A percentile compares a stretch with the other conserved stretches of the same genome.
Evolutionary conservation across 768 basidiomycete species (phyloP).

Genomic region (Astraeus odoratus): DNA sequence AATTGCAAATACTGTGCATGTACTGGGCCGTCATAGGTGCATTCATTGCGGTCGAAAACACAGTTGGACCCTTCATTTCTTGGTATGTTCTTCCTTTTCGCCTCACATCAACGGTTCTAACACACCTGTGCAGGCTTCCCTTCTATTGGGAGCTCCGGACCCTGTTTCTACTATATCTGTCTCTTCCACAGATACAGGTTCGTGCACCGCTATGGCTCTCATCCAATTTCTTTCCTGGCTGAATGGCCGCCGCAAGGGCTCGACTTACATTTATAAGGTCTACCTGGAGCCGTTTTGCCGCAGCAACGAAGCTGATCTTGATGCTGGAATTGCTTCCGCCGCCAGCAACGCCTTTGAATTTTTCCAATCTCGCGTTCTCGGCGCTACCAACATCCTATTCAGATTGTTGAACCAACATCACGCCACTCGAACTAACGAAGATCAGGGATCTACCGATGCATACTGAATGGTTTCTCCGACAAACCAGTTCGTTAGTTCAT

Average conservation of each 20-base stretch:
- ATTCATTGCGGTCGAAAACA: slow-evolving; percentile 56
- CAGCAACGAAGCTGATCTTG: slow-evolving; percentile 53
- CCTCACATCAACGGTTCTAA: slow-evolving; percentile 11
- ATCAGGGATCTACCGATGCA: slow-evolving; percentile 9
- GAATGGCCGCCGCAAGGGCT: slow-evolving; percentile 41
- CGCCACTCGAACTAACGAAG: slow-evolving; percentile 18
- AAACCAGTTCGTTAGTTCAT: not conserved
- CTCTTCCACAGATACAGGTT: slow-evolving; percentile 67
- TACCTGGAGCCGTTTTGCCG: slow-evolving; percentile 57
- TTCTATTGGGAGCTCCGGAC: slow-evolving; percentile 74
- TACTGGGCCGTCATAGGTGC: slow-evolving; percentile 62
- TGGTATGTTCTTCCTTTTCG: slow-evolving; percentile 38
- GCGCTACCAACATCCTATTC: slow-evolving; percentile 43
- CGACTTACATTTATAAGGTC: slow-evolving; percentile 54
- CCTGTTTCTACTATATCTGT: slow-evolving; percentile 57
- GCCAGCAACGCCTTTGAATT: slow-evolving; percentile 52
- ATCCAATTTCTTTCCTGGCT: not conserved
- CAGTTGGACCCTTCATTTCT: slow-evolving; percentile 56
- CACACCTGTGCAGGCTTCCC: slow-evolving; percentile 46
- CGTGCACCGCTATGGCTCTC: no score
- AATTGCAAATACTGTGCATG: slow-evolving; percentile 49
- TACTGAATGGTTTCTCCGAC: not conserved
- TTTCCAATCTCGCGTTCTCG: slow-evolving; percentile 42
- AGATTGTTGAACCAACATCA: slow-evolving; percentile 37
- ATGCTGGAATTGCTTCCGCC: slow-evolving; percentile 48